Evolutionary conservation across 2,329 filamentous ascomycete genomes (phyloP), one percentile per base, ranked within the genome.

Genomic region (Hypoxylon rubiginosum): DNA sequence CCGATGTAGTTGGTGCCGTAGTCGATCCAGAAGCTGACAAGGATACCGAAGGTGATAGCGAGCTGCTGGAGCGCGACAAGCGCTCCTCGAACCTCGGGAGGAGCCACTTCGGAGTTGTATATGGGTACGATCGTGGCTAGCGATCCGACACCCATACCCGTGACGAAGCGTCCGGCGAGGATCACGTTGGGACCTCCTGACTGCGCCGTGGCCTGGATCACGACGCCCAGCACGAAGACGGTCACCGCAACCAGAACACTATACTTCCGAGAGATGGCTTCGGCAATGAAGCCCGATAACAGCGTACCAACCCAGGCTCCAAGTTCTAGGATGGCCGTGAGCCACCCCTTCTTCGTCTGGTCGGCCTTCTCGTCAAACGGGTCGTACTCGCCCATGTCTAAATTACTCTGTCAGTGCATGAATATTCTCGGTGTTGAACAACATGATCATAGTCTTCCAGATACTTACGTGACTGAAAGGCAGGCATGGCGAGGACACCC

Each of bases 251-350:
- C 83, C 15, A 93, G 78, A 59, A 93, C 89, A 6, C 87, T 86
- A 67, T 90, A 90, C 76, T 93, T 93, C 50, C 92, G 84, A 1
- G 89, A 91, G 53, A 90, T 76, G 3, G 85, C 82, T 74, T 94
- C 91, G 17, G 91, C 91, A n/a, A 93, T 77, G 73, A 91, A 91
- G 1, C 91, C 90, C 2, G 88, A 91, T 43, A 91, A 82, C 2
- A 94, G 78, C 0, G 90, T 87, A 39, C 92, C 92, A n/a, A 92
- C 75, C 91, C 91, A 94, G 46, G 91, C 91, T 56, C 91, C 91
- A 1, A 94, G 85, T 75, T 93, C 91, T 26, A 94, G 86, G 68
- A 93, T 92, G 1, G 91, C 83, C 0, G 86, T 88, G 4, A 89
- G 75, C 86, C 86, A 88, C 15, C 86, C 86, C 72, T 88, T 88